Evolutionary conservation across 345 rosid genomes (phyloP).

Genomic region (Brassica napus): Da-Ae NC_063439.1:22267501-22268000

Average conservation of each 20-base stretch:
- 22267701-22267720: neutral
- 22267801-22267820: conserved; percentile 1
- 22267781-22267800: neutral
- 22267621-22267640: neutral
- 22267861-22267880: conserved; percentile 30
- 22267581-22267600: neutral
- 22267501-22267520: neutral
- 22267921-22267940: conserved; percentile 26
- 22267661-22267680: neutral
- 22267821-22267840: neutral
- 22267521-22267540: neutral
- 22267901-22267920: conserved; percentile 27
- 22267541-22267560: neutral
- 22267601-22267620: neutral
- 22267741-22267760: neutral
- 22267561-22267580: neutral
- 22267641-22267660: neutral
- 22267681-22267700: neutral
- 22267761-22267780: neutral
- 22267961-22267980: neutral
- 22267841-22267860: conserved; percentile 1
- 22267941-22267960: conserved; percentile 20
- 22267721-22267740: neutral
- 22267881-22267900: conserved; percentile 24
- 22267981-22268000: conserved; percentile 8